Base-by-base conservation (phyloP, 2,329 filamentous ascomycete genomes). In the Diplodia scrobiculata region DNA sequence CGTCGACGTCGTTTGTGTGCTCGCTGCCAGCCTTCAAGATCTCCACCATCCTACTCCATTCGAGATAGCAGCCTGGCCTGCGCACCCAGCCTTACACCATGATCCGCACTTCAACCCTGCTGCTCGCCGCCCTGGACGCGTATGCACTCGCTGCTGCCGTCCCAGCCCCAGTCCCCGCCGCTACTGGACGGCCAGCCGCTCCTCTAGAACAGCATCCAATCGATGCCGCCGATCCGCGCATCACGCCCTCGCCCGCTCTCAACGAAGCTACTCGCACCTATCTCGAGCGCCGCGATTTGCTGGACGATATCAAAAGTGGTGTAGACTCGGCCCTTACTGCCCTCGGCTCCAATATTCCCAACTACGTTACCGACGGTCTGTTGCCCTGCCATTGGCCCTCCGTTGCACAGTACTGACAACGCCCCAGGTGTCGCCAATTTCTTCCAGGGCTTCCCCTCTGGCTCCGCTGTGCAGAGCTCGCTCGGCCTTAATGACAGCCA, bases 361-460 rank as follows among this genome's bases (percentile, higher is more conserved):
- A 70, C 68, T 78, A 74, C 66, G 75, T 78, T 64, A 75, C 75
- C 21, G 73, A 74, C 11, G 76, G 76, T 76, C 69, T 58, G 73
- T 62, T 25, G 13, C 34, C 2, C 29, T 41, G 14, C 38, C 38
- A 29, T 32, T 17, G 14, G 21, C 38, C 21, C n/a, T 32, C 7
- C 17, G 17, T 6, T 34, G 36, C 48, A 14, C 13, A n/a, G 1
- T 53, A 29, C 59, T 66, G 17, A 66, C 13, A n/a, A 34, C 10
- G 17, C 17, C 4, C 54, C 59, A 77, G 76, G 87, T 25, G 81
- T 91, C 1, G 86, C 89, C 1, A 83, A 89, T 66, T 91, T 84
- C 79, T 90, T 89, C 74, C 84, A 88, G 65, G 82, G 84, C 70
- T 84, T 91, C 45, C 89, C 89, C 1, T 87, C 84, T 2, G 87